Conservation (phyloP, 768 basidiomycete genomes). For the Russula sp. region DNA sequence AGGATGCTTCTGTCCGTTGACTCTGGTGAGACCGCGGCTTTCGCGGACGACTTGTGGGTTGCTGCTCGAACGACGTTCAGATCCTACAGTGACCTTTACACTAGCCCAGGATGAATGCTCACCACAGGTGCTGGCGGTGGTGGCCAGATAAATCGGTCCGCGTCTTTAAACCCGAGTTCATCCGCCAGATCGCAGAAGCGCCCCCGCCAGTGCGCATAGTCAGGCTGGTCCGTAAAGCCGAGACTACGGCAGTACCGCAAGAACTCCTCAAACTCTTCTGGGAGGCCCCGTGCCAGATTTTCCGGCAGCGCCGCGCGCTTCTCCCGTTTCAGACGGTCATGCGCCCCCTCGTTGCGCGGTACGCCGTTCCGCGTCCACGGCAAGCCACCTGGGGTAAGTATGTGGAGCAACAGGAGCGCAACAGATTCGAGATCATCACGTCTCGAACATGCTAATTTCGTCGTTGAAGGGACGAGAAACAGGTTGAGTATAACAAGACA, state of each 20-base stretch:
- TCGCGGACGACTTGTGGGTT: neutral
- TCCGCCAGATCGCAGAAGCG: conserved; percentile 56
- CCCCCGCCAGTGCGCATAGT: conserved; percentile 59
- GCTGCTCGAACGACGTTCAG: conserved; percentile 1
- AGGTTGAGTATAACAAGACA: neutral
- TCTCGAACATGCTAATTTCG: conserved; percentile 59
- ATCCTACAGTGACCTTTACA: neutral
- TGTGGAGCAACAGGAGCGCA: conserved; percentile 73
- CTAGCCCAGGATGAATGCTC: conserved; percentile 24
- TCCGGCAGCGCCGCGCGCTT: conserved; percentile 57
- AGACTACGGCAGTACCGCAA: conserved; percentile 63
- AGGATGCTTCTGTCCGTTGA: neutral
- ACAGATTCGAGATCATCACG: conserved; percentile 74
- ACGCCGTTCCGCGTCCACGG: conserved; percentile 78
- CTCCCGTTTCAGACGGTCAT: conserved; percentile 54
- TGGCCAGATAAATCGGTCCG: conserved; percentile 67
- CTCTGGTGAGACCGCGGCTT: conserved; percentile 30
- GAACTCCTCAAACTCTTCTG: conserved; percentile 69
- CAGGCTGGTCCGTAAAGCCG: conserved; percentile 59
- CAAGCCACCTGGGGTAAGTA: conserved; percentile 68
- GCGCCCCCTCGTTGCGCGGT: conserved; percentile 59
- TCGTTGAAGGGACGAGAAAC: neutral
- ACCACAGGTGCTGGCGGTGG: conserved; percentile 29
- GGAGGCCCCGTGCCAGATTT: conserved; percentile 60
- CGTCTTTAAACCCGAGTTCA: conserved; percentile 49